A percentile compares a stretch with the other conserved stretches of the same genome.
phyloP scores from a whole-genome alignment of 352 stramenopile genomes.

The Salisapilia sapeloensis region DNA sequence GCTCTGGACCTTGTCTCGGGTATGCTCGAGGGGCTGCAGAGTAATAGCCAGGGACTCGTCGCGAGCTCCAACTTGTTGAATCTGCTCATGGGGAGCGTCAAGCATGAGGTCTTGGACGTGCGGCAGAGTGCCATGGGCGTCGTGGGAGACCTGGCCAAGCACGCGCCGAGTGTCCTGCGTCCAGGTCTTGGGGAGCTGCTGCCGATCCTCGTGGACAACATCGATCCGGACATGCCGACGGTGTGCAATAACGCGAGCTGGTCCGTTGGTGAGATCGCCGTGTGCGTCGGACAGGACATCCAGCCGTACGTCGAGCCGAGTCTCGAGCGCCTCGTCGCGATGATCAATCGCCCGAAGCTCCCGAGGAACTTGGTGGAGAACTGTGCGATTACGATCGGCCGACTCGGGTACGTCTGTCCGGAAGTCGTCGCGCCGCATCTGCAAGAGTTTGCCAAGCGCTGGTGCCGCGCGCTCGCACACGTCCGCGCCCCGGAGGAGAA shows the following conservation, averaged over 20 bases:
- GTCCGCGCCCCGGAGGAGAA: constrained; percentile 76
- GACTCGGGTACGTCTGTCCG: constrained; percentile 77
- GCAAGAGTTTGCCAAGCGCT: constrained; percentile 78
- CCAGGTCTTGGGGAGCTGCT: constrained; percentile 62
- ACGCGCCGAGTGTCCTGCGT: constrained; percentile 43
- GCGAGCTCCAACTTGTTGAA: constrained; percentile 75
- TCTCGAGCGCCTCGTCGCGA: constrained; percentile 51
- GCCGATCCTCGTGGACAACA: constrained; percentile 77
- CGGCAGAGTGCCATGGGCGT: constrained; percentile 82
- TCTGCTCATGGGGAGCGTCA: constrained; percentile 73
- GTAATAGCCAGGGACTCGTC: constrained; percentile 60
- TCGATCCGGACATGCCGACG: constrained; percentile 71
- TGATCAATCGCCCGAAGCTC: constrained; percentile 80
- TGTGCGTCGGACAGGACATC: constrained; percentile 74
- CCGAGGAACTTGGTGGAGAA: constrained; percentile 82
- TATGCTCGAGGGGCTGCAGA: constrained; percentile 74
- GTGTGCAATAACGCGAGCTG: constrained; percentile 89
- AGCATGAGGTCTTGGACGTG: constrained; percentile 77
- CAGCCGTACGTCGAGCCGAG: constrained; percentile 62
- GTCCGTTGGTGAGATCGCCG: constrained; percentile 81
- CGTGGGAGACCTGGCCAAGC: constrained; percentile 79
- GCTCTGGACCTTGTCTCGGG: constrained; percentile 79
- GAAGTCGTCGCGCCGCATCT: constrained; percentile 58
- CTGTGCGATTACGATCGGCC: constrained; percentile 80
- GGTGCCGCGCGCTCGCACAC: constrained; percentile 75